phyloP scores from a whole-genome alignment of 805 yeast species.

The Ogataea naganishii region DNA sequence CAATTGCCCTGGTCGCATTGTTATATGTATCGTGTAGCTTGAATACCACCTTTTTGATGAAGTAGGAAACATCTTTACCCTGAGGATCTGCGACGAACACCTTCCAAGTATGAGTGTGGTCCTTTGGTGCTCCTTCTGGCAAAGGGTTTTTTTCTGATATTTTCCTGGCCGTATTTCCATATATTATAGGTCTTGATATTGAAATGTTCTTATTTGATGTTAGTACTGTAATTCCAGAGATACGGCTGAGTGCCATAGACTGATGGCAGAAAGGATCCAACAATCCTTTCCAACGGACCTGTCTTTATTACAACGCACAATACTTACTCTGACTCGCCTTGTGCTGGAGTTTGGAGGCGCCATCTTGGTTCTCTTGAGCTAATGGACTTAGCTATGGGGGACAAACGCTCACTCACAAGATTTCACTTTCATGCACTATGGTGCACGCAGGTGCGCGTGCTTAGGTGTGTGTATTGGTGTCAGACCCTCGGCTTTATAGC shows the following conservation, averaged over 20 bases:
- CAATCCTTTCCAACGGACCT: background rate
- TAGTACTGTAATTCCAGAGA: no score
- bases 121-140: constrained; percentile 62
- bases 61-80: constrained; percentile 64
- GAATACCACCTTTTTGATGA: constrained; percentile 85
- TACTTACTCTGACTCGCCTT: constrained; percentile 19
- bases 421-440: no score
- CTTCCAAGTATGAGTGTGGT: constrained; percentile 95
- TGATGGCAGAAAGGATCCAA: background rate
- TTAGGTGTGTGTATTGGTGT: no score
- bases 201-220: constrained; percentile 39
- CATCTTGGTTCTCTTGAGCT: constrained; percentile 9
- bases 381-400: no score
- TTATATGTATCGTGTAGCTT: constrained; percentile 93
- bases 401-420: no score
- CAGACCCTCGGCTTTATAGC: no score
- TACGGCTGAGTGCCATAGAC: no score
- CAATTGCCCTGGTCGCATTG: constrained; percentile 78
- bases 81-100: constrained; percentile 79
- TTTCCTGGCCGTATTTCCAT: constrained; percentile 75
- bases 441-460: no score
- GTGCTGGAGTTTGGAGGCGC: constrained; percentile 24
- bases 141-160: constrained; percentile 39
- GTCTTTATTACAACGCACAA: background rate
- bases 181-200: constrained; percentile 68